Evolutionary conservation across 805 yeast species (phyloP), one percentile per base, ranked within the genome.

Genomic region (Starmera dryadoides): DNA sequence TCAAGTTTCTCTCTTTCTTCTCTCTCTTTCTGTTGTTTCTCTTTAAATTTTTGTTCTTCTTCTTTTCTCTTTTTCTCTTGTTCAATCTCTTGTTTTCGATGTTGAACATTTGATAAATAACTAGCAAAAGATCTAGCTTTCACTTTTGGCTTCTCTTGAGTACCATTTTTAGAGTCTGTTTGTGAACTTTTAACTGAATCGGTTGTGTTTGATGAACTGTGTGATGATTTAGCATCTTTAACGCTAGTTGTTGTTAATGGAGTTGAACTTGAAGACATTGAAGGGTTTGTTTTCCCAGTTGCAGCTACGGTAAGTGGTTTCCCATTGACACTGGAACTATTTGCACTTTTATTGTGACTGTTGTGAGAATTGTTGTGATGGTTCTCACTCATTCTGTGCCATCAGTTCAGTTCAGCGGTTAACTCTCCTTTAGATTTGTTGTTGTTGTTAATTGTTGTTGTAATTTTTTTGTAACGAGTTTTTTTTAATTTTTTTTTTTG

Each of bases 111-210:
- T 23, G 61, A 57, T 17, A 59, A 42, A 39, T 59, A 59, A 33
- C 58, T 58, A 30, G 63, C 54, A 33, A 59, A 36, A 2, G 63
- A 57, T 37, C 62, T 49, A 30, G 46, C 55, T n/a, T 25, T 25
- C 44, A 19, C 23, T 32, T 32, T 32, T 11, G 16, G 25, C n/a
- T 25, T 25, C 4, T 25, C 28, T 25, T 25, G 28, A 4, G 28
- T 7, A 7, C 7, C 25, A 22, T 22, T 22, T 8, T n/a, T n/a
- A n/a, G n/a, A n/a, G n/a, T n/a, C n/a, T n/a, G n/a, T n/a, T n/a
- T n/a, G n/a, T n/a, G n/a, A n/a, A n/a, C n/a, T n/a, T n/a, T n/a
- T 21, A 21, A 9, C 6, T 6, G 23, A 21, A 21, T 21, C 8
- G 23, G 23, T 21, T 6, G 6, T 21, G 9, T 21, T 9, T 21